Base-by-base conservation (phyloP, 805 yeast genomes). In the Saturnispora halmiae region DNA sequence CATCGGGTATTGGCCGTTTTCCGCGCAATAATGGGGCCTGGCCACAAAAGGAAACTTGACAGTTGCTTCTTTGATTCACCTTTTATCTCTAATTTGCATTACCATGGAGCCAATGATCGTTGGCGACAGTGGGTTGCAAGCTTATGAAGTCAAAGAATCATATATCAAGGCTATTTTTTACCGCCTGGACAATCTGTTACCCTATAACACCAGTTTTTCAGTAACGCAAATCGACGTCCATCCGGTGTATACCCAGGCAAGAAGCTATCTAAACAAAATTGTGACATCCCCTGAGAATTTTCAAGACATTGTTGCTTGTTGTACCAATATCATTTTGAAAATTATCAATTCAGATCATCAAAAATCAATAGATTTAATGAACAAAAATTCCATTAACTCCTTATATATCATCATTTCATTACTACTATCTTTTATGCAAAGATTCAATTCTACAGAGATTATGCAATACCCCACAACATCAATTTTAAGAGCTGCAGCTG, bases 201-300 rank as follows among this genome's bases (percentile, higher is more conserved):
- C 73, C 0, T 49, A 57, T 15, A 58, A 60, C 40, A 58, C 67
- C 2, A 65, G 64, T 2, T 46, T 55, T 18, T 47, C 62, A 3
- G 39, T 63, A 18, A 46, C 59, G 3, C 69, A 66, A 39, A 56
- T 66, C 10, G 65, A 65, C 37, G 56, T 56, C 11, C 65, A 66
- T 38, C 57, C 56, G 2, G 47, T 53, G 27, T 68, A 58, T 47
- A 47, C 56, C n/a, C 58, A 56, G 35, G 51, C 62, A 9, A 57
- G 63, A 42, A 50, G 46, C 19, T 57, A 66, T n/a, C 45, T 69
- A 26, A 37, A 61, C 9, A 54, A 52, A 31, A 47, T 67, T 24
- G 56, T 64, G 1, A 7, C 5, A 3, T 40, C 48, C 25, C 46
- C 63, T 1, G 33, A 21, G 2, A 54, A 54, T 34, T 51, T 61